Conservation (phyloP, 352 stramenopile species). For the Globisporangium recalcitrans region DNA sequence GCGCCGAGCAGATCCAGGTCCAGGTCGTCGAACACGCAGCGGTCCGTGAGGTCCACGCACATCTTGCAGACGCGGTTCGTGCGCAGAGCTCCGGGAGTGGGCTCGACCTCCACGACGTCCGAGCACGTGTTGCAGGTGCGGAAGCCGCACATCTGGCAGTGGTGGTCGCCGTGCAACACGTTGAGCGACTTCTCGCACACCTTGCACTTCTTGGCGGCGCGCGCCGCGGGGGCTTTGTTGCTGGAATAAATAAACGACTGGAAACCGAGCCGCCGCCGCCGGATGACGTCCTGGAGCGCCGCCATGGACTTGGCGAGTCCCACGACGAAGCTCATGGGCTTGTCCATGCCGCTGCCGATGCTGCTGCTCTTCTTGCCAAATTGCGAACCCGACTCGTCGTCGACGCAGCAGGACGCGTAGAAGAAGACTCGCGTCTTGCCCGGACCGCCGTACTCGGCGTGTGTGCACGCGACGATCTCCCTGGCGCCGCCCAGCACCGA, state of each 20-base stretch:
- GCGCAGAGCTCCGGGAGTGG: conserved; percentile 15
- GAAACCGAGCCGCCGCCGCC: conserved; percentile 26
- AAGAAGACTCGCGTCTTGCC: conserved; percentile 26
- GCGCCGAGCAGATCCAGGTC: conserved; percentile 20
- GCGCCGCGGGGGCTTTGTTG: conserved; percentile 16
- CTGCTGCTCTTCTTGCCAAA: background rate
- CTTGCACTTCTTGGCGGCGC: conserved; percentile 23
- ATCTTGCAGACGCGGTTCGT: conserved; percentile 24
- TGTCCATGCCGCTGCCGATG: conserved; percentile 15
- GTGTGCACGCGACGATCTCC: conserved; percentile 25
- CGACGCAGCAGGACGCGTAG: conserved; percentile 25
- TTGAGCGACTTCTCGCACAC: conserved; percentile 30
- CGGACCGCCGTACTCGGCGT: conserved; percentile 17
- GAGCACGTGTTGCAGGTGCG: conserved; percentile 29
- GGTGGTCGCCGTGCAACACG: conserved; percentile 21
- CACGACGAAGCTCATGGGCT: conserved; percentile 19
- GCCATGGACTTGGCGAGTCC: conserved; percentile 18
- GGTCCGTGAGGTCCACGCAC: conserved; percentile 21
- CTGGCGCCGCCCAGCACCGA: conserved; percentile 28
- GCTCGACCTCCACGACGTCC: conserved; percentile 22
- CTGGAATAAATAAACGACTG: conserved; percentile 28
- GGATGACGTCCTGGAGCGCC: conserved; percentile 20
- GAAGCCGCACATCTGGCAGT: conserved; percentile 36
- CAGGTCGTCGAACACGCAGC: conserved; percentile 33
- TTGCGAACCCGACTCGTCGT: conserved; percentile 16